phyloP scores from a whole-genome alignment of 805 yeast species.

The Nakazawaea peltata region DNA sequence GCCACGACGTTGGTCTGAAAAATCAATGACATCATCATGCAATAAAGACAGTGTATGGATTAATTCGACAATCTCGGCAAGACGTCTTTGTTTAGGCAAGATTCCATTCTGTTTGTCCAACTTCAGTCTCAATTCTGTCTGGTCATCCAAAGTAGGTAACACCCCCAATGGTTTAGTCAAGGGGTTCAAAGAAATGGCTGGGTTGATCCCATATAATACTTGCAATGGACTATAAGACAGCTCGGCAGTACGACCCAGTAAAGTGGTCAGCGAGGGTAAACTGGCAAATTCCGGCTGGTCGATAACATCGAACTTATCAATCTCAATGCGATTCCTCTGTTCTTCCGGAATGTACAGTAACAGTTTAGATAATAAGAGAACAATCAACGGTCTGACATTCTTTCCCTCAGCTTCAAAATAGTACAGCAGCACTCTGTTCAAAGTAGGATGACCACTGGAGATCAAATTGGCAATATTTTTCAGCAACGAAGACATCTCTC shows the following conservation, averaged over 20 bases:
- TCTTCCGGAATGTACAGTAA: constrained; percentile 64
- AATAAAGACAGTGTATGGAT: constrained; percentile 93
- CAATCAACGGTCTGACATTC: constrained; percentile 88
- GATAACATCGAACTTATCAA: constrained; percentile 58
- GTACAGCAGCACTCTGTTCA: constrained; percentile 87
- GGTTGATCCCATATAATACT: constrained; percentile 84
- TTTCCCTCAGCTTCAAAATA: constrained; percentile 96
- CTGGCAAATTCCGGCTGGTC: constrained; percentile 58
- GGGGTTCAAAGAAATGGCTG: constrained; percentile 76
- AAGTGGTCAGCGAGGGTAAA: constrained; percentile 41
- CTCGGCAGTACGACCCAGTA: constrained; percentile 54
- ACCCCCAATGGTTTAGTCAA: constrained; percentile 72
- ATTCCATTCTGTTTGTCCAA: constrained; percentile 61
- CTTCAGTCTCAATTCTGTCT: neutral
- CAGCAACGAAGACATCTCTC: constrained; percentile 87
- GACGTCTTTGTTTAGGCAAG: constrained; percentile 86
- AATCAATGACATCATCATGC: constrained; percentile 96
- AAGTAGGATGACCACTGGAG: constrained; percentile 90
- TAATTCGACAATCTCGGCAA: constrained; percentile 98
- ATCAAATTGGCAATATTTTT: constrained; percentile 77
- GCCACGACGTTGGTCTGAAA: constrained; percentile 82
- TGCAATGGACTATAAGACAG: constrained; percentile 73
- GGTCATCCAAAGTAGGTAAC: constrained; percentile 44
- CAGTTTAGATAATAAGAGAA: constrained; percentile 75
- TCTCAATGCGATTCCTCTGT: constrained; percentile 53